A percentile compares a stretch with the other conserved stretches of the same genome.
Evolutionary conservation across 1,284 basidiomycete species (phyloP).

Genomic region (Pulveroboletus sp.): DNA sequence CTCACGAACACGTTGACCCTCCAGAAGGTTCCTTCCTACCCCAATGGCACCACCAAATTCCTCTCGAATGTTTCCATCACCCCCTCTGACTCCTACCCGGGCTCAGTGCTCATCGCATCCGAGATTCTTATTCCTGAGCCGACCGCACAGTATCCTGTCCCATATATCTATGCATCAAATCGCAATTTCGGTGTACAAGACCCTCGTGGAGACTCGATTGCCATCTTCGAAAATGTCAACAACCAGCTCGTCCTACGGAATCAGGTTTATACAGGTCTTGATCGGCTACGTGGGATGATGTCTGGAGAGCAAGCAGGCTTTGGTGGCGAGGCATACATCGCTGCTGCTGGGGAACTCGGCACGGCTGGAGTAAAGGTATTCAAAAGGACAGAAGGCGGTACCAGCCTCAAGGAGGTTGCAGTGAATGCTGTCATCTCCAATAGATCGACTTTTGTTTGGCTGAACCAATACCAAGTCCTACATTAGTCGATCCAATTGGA

Average conservation of each 20-base stretch:
- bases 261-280: conserved; percentile 63
- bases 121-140: conserved; percentile 61
- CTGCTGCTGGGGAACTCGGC: conserved; percentile 54
- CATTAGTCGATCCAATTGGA: no score
- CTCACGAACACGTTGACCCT: conserved; percentile 61
- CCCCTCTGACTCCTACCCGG: conserved; percentile 50
- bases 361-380: conserved; percentile 57
- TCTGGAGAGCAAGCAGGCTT: conserved; percentile 45
- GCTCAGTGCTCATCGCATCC: conserved; percentile 52
- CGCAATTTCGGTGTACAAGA: conserved; percentile 56
- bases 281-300: conserved; percentile 64
- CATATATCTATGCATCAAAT: conserved; percentile 69
- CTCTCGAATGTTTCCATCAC: conserved; percentile 57
- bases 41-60: conserved; percentile 49
- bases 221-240: conserved; percentile 53
- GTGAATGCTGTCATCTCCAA: conserved; percentile 53
- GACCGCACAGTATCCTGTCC: conserved; percentile 46
- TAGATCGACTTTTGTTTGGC: conserved; percentile 51
- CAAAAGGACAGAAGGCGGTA: conserved; percentile 53
- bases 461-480: conserved; percentile 2
- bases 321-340: conserved; percentile 55
- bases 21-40: conserved; percentile 54
- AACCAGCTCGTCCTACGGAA: conserved; percentile 46
- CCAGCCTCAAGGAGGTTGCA: conserved; percentile 51
- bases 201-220: conserved; percentile 59